phyloP scores from a whole-genome alignment of 495 filamentous ascomycete genomes.

The Annulohypoxylon nitens region DNA sequence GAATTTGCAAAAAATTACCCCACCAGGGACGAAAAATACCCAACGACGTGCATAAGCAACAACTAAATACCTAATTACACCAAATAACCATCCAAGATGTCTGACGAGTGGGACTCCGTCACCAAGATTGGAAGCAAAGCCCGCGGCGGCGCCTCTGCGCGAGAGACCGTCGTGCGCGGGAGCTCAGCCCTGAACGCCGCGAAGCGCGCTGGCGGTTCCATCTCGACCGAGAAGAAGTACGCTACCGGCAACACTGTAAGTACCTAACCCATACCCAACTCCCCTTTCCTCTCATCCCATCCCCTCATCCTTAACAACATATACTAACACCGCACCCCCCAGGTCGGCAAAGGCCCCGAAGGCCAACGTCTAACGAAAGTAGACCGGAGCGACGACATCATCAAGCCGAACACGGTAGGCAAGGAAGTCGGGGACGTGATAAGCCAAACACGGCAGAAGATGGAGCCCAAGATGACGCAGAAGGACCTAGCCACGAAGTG shows the following conservation, averaged over 20 bases:
- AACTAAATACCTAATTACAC: neutral
- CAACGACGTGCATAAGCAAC: neutral
- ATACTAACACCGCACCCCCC: slow-evolving; percentile 18
- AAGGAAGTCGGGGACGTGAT: slow-evolving; percentile 84
- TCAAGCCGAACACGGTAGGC: slow-evolving; percentile 93
- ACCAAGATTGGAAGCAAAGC: slow-evolving; percentile 94
- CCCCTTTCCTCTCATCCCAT: no score
- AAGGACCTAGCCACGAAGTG: slow-evolving; percentile 95
- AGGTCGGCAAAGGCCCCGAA: slow-evolving; percentile 65
- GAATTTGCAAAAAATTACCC: neutral
- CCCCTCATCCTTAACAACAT: no score
- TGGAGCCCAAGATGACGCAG: slow-evolving; percentile 92
- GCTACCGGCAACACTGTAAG: slow-evolving; percentile 80
- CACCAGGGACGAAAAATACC: slow-evolving; percentile 5
- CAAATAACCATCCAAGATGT: slow-evolving; percentile 56
- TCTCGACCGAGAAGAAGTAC: slow-evolving; percentile 95
- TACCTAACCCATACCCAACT: slow-evolving; percentile 37
- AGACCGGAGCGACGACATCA: slow-evolving; percentile 96
- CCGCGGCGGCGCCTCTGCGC: slow-evolving; percentile 70
- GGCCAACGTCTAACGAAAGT: slow-evolving; percentile 98
- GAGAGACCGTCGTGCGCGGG: slow-evolving; percentile 89
- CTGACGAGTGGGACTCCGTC: slow-evolving; percentile 85
- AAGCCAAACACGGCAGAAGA: slow-evolving; percentile 74
- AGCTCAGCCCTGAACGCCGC: slow-evolving; percentile 92
- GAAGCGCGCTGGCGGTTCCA: slow-evolving; percentile 77